Base-by-base conservation (phyloP, 768 basidiomycete genomes). In the Mycena alexandri region DNA sequence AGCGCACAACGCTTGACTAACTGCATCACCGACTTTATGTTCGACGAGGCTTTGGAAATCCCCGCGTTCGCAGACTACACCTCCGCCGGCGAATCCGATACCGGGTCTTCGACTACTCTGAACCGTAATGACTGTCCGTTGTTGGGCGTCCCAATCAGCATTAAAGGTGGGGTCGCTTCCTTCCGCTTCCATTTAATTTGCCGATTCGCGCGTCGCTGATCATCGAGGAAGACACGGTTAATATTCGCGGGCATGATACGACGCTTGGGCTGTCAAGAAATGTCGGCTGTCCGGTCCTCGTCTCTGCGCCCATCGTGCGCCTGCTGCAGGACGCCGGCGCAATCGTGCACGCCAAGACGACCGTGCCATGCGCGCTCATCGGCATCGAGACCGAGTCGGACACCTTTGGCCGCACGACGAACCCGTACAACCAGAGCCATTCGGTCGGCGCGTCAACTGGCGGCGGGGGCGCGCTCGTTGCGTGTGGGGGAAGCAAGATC, bases 371-470 rank as follows among this genome's bases (percentile, higher is more conserved):
- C 54, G 89, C 86, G 0, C 83, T 90, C 38, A 79, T 89, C 54
- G 86, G 87, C n/a, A 85, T 86, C 55, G 89, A 89, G 69, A 83
- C 87, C 5, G 65, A 76, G 22, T 88, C 87, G 38, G 86, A 89
- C 67, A 77, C 89, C 0, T 91, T 88, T 71, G 90, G 90, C 1
- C 77, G 78, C 57, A 86, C 89, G 0, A 84, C 81, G 33, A 92
- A 91, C 71, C 90, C 90, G 0, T 84, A 89, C 75, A 88, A 88
- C 57, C 72, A 72, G 19, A 82, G 80, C 0, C 82, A 88, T 67
- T 79, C 84, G 13, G 82, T 87, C 6, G 91, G 91, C n/a, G 91
- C 90, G 7, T 90, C 90, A 0, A 87, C 87, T 0, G 89, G 91
- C 2, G 91, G 91, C 7, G 91, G 92, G 74, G 85, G 84, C 2